Conservation (phyloP, 768 basidiomycete genomes). For the Boletus vinaceobasis region DNA sequence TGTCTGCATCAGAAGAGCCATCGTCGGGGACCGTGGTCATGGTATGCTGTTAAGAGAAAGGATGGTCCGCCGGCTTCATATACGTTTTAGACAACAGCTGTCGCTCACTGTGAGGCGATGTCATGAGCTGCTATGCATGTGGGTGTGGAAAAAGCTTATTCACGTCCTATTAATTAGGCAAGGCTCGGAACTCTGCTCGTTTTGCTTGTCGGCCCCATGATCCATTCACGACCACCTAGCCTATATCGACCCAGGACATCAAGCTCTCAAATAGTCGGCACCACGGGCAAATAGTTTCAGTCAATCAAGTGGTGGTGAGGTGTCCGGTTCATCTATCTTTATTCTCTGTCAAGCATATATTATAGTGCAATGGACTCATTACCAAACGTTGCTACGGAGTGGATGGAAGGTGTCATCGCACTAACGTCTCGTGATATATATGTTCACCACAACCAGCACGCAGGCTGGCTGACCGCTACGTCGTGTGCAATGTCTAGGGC, state of each 20-base stretch:
- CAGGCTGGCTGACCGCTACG: no score
- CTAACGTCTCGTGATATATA: no score
- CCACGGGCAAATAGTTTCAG: no score
- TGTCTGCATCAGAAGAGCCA: conserved; percentile 32
- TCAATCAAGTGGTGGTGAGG: background rate
- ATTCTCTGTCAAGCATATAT: no score
- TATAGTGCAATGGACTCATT: no score
- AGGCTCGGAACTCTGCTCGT: background rate
- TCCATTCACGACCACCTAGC: no score
- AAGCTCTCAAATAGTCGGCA: background rate
- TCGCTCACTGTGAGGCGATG: background rate
- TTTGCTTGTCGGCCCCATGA: background rate
- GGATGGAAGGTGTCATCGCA: no score
- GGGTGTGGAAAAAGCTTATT: background rate
- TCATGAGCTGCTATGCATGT: background rate
- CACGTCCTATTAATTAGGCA: conserved; percentile 1
- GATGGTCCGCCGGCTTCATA: conserved; percentile 15
- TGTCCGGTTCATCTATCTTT: background rate
- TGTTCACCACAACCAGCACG: no score
- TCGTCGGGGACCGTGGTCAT: conserved; percentile 29
- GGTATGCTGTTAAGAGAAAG: conserved; percentile 13
- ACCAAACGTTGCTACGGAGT: no score
- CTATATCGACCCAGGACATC: background rate
- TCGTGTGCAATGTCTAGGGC: no score
- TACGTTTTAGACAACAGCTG: conserved; percentile 3